Conservation (phyloP, 116 monocot genomes). For the Papilionanthe hybrid region DNA sequence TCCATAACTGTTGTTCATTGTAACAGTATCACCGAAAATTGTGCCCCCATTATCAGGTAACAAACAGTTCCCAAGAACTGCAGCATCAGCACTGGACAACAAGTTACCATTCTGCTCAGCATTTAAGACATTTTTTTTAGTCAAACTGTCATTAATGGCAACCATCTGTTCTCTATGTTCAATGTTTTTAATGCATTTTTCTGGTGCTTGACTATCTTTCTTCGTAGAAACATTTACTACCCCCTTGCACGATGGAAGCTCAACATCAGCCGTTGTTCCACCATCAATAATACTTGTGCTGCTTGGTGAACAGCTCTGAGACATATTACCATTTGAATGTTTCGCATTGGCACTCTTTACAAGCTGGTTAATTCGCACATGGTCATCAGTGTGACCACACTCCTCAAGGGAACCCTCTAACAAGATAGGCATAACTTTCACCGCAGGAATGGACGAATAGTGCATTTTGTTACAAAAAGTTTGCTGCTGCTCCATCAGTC, state of each 20-base stretch:
- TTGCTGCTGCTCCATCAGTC: conserved; percentile 15
- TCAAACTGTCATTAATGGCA: conserved; percentile 5
- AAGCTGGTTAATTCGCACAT: conserved; percentile 14
- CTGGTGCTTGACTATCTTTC: conserved; percentile 7
- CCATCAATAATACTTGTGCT: conserved; percentile 4
- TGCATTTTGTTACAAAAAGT: conserved; percentile 19
- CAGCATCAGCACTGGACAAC: conserved; percentile 7
- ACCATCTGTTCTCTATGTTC: conserved; percentile 12
- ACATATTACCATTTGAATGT: conserved; percentile 21
- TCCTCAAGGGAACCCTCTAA: conserved; percentile 21
- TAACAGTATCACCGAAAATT: conserved; percentile 7
- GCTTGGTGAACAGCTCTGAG: conserved; percentile 11
- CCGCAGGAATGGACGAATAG: conserved; percentile 17
- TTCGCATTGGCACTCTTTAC: conserved; percentile 16
- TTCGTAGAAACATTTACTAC: conserved; percentile 11
- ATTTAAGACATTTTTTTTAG: not conserved
- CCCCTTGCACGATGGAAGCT: conserved; percentile 5
- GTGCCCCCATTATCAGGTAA: conserved; percentile 11
- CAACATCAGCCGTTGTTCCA: conserved; percentile 7
- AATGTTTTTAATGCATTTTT: conserved; percentile 15
- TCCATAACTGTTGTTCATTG: conserved; percentile 6
- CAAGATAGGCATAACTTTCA: conserved; percentile 9
- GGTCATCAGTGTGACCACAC: conserved; percentile 24
- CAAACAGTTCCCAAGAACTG: conserved; percentile 10
- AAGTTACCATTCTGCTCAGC: conserved; percentile 9